Evolutionary conservation across 2,329 filamentous ascomycete species (phyloP), one percentile per base, ranked within the genome.

Genomic region (Delphinella strobiligena): DNA sequence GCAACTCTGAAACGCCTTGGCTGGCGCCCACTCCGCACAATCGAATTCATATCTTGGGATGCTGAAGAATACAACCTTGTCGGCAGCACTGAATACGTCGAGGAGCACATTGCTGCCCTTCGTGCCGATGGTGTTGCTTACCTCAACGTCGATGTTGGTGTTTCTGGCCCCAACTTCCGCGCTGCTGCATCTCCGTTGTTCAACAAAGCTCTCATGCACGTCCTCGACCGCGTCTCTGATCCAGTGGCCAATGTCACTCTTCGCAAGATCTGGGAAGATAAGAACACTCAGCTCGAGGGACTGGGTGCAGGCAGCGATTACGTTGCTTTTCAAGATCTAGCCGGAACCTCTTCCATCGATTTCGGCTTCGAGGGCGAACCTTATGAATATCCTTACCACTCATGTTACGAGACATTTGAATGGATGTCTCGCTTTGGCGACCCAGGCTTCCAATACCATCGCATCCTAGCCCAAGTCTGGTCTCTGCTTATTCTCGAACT

Each of bases 21-120:
- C 38, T 98, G 91, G 91, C 74, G 83, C 18, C 91, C 91, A 1
- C 68, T 93, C 12, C 80, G 91, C n/a, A 93, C 86, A 3, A 93
- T 98, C 47, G 83, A 93, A 58, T 96, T 98, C 59, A 87, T 88
- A 54, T 94, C 85, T 24, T 98, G 91, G 91, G 91, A 98, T 58
- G 91, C 76, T 3, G 81, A 81, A 50, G 86, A 89, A 60, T 96
- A 94, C 65, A 95, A 95, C 60, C 66, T 91, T 34, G 83, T 94
- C 42, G 91, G 91, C 7, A 93, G 86, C 9, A 96, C 91, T 2
- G 91, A 98, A 59, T 89, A 82, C 53, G 91, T 98, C 34, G 91
- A 98, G 62, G 80, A 82, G 34, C 80, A 89, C 49, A 68, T 86
- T 19, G 78, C 88, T 0, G 59, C 65, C 3, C 69, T 98, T 5